Conservation (phyloP, 1,139 yeast genomes). For the Lodderomyces theae region DNA sequence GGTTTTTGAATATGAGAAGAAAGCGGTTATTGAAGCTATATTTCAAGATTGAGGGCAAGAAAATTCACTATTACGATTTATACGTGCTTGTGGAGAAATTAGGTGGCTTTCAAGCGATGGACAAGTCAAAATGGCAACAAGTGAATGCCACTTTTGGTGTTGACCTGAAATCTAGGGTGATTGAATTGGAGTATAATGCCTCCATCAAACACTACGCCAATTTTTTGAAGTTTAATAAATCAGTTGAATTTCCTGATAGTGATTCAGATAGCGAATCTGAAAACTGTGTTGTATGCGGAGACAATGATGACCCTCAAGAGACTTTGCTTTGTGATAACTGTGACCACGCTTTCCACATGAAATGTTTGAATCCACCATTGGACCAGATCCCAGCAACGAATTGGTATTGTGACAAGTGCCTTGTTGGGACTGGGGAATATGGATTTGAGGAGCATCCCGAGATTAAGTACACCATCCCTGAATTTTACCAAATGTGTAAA, state of each 20-base stretch:
- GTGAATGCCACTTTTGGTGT: constrained; percentile 30
- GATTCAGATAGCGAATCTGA: constrained; percentile 26
- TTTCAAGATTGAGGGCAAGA: constrained; percentile 24
- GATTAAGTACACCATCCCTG: constrained; percentile 54
- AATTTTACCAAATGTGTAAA: constrained; percentile 59
- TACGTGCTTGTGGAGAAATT: constrained; percentile 42
- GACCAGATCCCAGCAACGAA: constrained; percentile 48
- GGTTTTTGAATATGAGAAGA: constrained; percentile 50
- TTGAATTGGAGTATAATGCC: constrained; percentile 33
- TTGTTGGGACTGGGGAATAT: constrained; percentile 84
- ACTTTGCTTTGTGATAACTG: constrained; percentile 74
- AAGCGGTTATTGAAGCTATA: constrained; percentile 26
- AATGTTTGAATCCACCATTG: constrained; percentile 58
- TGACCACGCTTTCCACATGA: constrained; percentile 61
- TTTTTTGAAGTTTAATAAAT: constrained; percentile 30
- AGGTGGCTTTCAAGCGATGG: constrained; percentile 24
- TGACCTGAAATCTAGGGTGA: constrained; percentile 15
- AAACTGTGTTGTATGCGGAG: constrained; percentile 55
- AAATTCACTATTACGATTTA: constrained; percentile 53
- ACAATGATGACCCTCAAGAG: constrained; percentile 45
- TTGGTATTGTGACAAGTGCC: constrained; percentile 83
- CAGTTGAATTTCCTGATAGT: constrained; percentile 22
- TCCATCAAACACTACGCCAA: constrained; percentile 45
- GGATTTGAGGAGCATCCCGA: constrained; percentile 75
- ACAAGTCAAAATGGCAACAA: constrained; percentile 30